Conservation (phyloP, 108 stramenopile genomes). For the Skeletonema costatum region DNA sequence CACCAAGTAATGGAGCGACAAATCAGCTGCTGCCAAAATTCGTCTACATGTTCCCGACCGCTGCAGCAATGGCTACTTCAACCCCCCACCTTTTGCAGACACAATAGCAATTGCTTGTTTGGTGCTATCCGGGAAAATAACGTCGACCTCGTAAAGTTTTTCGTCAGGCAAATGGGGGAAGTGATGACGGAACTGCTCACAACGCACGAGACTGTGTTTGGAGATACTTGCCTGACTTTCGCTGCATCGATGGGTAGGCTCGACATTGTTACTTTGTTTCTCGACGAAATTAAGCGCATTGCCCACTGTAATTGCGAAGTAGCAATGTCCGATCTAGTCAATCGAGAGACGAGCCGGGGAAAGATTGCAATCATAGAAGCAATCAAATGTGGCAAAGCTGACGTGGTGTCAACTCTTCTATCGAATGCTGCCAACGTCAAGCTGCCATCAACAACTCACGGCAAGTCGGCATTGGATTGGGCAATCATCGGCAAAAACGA, state of each 20-base stretch:
- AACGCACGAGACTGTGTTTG: constrained; percentile 29
- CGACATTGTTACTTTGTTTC: constrained; percentile 12
- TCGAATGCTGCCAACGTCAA: constrained; percentile 5
- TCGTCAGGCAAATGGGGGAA: neutral
- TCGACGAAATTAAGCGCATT: constrained; percentile 3
- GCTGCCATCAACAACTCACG: constrained; percentile 6
- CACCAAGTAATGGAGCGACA: neutral
- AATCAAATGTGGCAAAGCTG: constrained; percentile 11
- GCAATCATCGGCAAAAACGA: constrained; percentile 10
- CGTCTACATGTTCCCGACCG: neutral
- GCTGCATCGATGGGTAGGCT: constrained; percentile 18
- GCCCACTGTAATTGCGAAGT: neutral
- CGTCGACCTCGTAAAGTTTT: constrained; percentile 10
- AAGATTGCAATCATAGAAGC: constrained; percentile 42
- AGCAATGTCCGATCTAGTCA: constrained; percentile 31
- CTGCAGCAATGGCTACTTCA: neutral
- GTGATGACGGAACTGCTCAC: neutral
- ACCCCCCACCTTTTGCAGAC: neutral
- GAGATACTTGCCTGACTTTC: constrained; percentile 42
- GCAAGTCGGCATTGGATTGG: constrained; percentile 38
- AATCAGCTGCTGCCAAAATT: constrained; percentile 21
- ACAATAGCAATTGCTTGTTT: constrained; percentile 14
- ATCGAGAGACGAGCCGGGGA: constrained; percentile 37
- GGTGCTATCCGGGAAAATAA: constrained; percentile 27
- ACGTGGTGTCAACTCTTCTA: constrained; percentile 17